Conservation (phyloP, 2,329 filamentous ascomycete species). For the Aphanocladium album region DNA sequence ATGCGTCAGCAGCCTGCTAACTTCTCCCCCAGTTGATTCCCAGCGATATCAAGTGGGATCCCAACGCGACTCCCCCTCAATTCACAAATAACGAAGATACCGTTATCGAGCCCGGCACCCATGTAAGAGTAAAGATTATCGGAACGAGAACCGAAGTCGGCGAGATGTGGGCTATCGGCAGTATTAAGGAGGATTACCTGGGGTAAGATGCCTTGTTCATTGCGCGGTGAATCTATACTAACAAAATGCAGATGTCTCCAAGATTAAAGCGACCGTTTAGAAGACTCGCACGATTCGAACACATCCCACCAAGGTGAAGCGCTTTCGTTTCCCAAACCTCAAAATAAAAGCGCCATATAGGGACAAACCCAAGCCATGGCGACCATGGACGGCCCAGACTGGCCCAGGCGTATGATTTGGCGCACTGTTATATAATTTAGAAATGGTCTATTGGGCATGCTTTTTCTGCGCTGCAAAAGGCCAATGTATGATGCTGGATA, state of each 20-base stretch:
- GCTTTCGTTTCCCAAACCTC: neutral
- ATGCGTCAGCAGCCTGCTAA: neutral
- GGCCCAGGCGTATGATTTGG: neutral
- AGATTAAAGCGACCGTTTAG: slow-evolving; percentile 10
- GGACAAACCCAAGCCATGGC: neutral
- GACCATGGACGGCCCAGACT: neutral
- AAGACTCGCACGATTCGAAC: neutral
- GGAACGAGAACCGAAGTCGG: slow-evolving; percentile 90
- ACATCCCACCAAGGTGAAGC: neutral
- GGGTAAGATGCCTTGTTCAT: slow-evolving; percentile 40
- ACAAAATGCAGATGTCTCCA: slow-evolving; percentile 18
- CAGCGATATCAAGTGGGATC: slow-evolving; percentile 86
- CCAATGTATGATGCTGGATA: slow-evolving; percentile 5
- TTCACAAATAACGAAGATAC: slow-evolving; percentile 95
- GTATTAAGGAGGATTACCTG: slow-evolving; percentile 81
- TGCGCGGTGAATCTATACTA: slow-evolving; percentile 13
- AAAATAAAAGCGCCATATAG: neutral
- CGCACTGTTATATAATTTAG: neutral
- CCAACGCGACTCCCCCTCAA: slow-evolving; percentile 92
- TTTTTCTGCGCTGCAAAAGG: neutral
- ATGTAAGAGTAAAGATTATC: slow-evolving; percentile 90
- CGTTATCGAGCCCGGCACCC: slow-evolving; percentile 88
- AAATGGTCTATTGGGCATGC: neutral
- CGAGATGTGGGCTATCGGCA: slow-evolving; percentile 94
- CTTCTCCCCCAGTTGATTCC: slow-evolving; percentile 68